Evolutionary conservation across 352 stramenopile genomes (phyloP).

Genomic region (Phytophthora idaei): DNA sequence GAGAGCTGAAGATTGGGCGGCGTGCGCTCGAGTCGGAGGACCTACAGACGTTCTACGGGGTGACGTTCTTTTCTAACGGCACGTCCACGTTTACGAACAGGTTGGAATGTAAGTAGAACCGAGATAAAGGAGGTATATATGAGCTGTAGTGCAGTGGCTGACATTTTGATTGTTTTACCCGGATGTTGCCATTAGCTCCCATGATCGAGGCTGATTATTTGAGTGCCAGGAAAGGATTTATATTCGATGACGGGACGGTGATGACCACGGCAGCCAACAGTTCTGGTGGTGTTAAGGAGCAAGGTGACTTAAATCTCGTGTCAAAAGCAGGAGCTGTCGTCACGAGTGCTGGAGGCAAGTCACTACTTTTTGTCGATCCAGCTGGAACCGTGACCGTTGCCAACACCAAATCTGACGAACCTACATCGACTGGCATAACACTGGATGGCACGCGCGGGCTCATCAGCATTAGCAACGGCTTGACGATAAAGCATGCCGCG

Average conservation of each 20-base stretch:
- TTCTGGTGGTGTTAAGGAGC: constrained; percentile 76
- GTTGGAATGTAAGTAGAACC: constrained; percentile 45
- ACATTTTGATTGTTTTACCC: background rate
- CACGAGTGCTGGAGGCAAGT: constrained; percentile 65
- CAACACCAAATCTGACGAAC: constrained; percentile 53
- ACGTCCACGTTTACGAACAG: constrained; percentile 71
- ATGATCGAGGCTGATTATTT: constrained; percentile 72
- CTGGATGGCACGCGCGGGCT: constrained; percentile 46
- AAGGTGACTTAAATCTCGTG: constrained; percentile 78
- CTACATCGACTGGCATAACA: constrained; percentile 48
- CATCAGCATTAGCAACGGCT: constrained; percentile 45
- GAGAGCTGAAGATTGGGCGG: constrained; percentile 66
- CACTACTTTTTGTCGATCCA: constrained; percentile 61
- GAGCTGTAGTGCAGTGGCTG: background rate
- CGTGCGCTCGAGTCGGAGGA: constrained; percentile 55
- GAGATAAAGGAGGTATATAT: background rate
- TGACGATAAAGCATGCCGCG: constrained; percentile 50
- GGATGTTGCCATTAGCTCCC: constrained; percentile 41
- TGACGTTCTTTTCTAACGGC: constrained; percentile 74
- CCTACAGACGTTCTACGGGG: constrained; percentile 66
- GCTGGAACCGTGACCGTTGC: constrained; percentile 55
- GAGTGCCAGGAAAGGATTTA: constrained; percentile 58
- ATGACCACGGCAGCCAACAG: constrained; percentile 85
- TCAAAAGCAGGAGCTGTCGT: constrained; percentile 69
- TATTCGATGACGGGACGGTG: constrained; percentile 77